Percentiles rank a stretch among this genome's conserved stretches.
These are phyloP conservation scores for Aeschynomene evenia DNA, from an alignment of 306 rosid species.

Conservation along the genomic window DNA sequence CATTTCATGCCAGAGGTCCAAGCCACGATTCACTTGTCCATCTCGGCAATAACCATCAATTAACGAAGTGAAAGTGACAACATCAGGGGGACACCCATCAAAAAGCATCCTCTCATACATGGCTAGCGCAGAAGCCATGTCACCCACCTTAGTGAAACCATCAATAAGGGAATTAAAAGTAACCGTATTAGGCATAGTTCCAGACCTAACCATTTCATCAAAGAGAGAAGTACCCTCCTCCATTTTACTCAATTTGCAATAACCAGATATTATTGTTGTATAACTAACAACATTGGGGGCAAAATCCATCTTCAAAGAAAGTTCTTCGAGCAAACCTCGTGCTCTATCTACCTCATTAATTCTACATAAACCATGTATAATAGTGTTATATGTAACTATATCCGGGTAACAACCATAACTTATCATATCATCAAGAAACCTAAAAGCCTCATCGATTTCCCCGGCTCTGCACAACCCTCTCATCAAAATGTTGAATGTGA, in stretches of 20 bases:
- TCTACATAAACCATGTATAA: slow-evolving; percentile 76
- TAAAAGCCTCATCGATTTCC: slow-evolving; percentile 54
- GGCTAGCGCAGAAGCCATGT: slow-evolving; percentile 57
- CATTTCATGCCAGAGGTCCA: slow-evolving; percentile 77
- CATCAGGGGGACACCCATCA: slow-evolving; percentile 60
- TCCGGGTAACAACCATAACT: slow-evolving; percentile 72
- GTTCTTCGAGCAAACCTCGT: slow-evolving; percentile 45
- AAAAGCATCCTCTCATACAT: slow-evolving; percentile 54
- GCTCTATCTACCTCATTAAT: slow-evolving; percentile 58
- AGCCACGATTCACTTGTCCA: slow-evolving; percentile 57
- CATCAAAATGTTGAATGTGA: slow-evolving; percentile 73
- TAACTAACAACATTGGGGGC: slow-evolving; percentile 61
- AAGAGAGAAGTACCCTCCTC: slow-evolving; percentile 57
- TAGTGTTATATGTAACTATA: slow-evolving; percentile 63
- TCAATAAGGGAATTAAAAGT: slow-evolving; percentile 69
- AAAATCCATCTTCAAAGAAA: slow-evolving; percentile 39
- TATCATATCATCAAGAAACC: slow-evolving; percentile 56
- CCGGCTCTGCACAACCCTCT: slow-evolving; percentile 63
- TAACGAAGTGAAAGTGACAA: slow-evolving; percentile 69
- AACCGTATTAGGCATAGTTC: slow-evolving; percentile 53
- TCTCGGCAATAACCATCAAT: slow-evolving; percentile 68
- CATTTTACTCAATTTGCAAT: slow-evolving; percentile 65
- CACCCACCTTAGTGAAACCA: slow-evolving; percentile 70
- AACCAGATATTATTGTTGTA: slow-evolving; percentile 71
- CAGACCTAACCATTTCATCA: slow-evolving; percentile 54